Percentiles rank a stretch among this genome's conserved stretches.
phyloP scores from a whole-genome alignment of 257 asterid genomes.

The Solanum rostratum region DNA sequence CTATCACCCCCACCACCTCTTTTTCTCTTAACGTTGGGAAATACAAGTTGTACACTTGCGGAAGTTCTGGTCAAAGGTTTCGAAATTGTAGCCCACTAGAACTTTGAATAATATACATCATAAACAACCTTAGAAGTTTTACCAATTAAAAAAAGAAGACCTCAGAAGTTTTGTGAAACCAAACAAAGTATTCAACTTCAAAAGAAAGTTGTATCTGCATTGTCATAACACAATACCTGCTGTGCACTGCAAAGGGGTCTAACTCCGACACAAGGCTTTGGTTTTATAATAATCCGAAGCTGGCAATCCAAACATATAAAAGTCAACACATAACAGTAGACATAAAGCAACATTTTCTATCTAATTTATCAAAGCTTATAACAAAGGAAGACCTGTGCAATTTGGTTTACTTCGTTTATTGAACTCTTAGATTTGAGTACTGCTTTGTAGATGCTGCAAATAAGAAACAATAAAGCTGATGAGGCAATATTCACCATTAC shows the following conservation, averaged over 20 bases:
- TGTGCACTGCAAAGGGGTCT: slow-evolving; percentile 83
- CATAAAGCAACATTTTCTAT: neutral
- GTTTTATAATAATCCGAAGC: slow-evolving; percentile 79
- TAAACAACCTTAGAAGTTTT: neutral
- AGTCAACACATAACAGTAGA: neutral
- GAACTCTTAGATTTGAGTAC: slow-evolving; percentile 26
- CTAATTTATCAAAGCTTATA: neutral
- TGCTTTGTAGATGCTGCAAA: slow-evolving; percentile 31
- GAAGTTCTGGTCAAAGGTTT: neutral
- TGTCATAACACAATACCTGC: slow-evolving; percentile 40
- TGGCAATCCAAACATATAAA: slow-evolving; percentile 27
- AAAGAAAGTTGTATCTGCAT: neutral
- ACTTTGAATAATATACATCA: neutral
- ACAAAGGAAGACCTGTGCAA: slow-evolving; percentile 56
- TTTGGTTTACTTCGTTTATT: slow-evolving; percentile 63
- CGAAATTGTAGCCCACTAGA: neutral
- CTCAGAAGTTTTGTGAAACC: neutral
- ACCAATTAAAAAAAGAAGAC: neutral
- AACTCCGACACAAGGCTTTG: slow-evolving; percentile 75
- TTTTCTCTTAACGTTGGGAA: neutral
- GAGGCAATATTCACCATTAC: neutral
- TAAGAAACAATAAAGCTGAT: neutral
- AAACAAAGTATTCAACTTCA: neutral
- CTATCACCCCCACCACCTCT: neutral
- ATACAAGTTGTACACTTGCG: neutral